Base-by-base conservation (phyloP, 805 yeast genomes). In the Komagataella phaffii region DNA sequence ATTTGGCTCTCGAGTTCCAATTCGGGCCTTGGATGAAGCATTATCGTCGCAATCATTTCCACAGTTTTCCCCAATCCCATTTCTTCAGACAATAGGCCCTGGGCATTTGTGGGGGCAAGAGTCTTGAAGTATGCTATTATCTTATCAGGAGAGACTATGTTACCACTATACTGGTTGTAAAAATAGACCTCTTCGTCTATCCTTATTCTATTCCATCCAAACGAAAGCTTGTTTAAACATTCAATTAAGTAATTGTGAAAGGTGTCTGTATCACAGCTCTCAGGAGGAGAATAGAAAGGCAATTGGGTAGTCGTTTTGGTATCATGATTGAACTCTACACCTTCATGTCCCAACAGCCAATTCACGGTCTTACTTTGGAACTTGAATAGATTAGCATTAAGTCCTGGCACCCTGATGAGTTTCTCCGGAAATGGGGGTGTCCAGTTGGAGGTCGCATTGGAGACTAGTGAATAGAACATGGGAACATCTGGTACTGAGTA, bases 41-140 rank as follows among this genome's bases (percentile, higher is more conserved):
- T 61, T 0, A 85, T 66, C 45, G 91, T 67, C 0, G 95, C 72
- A 2, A 87, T 71, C 12, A 89, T 71, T 62, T 93, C 99, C 3
- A 93, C 81, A 0, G 99, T 91, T 61, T 93, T 93, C 0, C 99
- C 99, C 6, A 93, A 73, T 0, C 99, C 99, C 99, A 93, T 93
- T 64, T 93, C 99, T 60, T 91, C 99, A 1, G 93, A 85, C 40
- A 93, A 64, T 6, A 93, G 67, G 0, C 95, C 96, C 50, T 74
- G 72, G 0, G 77, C 81, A 2, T 61, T 59, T 7, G 48, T 51
- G 3, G 48, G 23, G 17, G 50, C 50, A 1, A 58, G 51, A 0
- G 30, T 48, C 1, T 54, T 24, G 6, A 70, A 52, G 50, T 60
- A 68, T 3, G 60, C 50, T 2, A 65, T 49, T 1, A 73, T 69